phyloP scores from a whole-genome alignment of 495 filamentous ascomycete genomes.

The Collariella sp. region DNA sequence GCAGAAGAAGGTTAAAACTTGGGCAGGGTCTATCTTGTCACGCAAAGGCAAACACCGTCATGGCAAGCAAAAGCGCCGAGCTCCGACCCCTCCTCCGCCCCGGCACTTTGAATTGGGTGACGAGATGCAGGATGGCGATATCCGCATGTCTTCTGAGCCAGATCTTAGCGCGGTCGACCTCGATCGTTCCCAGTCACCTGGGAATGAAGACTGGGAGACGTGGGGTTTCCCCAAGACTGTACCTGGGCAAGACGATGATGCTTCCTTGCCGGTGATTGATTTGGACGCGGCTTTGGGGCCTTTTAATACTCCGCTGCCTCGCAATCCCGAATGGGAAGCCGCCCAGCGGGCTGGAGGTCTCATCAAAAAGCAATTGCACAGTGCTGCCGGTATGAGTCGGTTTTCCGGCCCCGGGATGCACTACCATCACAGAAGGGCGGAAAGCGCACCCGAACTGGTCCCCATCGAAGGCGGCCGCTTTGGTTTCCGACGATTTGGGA shows the following conservation, averaged over 20 bases:
- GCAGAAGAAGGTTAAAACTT: conserved; percentile 70
- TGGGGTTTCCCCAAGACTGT: conserved; percentile 16
- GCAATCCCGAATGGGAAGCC: conserved; percentile 48
- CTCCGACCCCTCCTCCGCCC: conserved; percentile 35
- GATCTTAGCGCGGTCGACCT: conserved; percentile 22
- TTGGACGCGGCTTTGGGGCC: conserved; percentile 92
- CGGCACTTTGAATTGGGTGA: conserved; percentile 15
- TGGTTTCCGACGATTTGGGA: conserved; percentile 49
- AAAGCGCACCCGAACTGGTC: conserved; percentile 84
- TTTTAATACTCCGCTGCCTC: conserved; percentile 69
- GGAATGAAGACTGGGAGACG: conserved; percentile 14
- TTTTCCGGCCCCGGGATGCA: conserved; percentile 78
- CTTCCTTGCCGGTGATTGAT: conserved; percentile 75
- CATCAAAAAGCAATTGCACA: conserved; percentile 76
- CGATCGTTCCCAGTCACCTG: conserved; percentile 20
- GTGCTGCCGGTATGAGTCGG: conserved; percentile 66
- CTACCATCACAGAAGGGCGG: conserved; percentile 81
- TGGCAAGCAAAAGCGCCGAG: conserved; percentile 35
- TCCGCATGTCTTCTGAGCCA: conserved; percentile 16
- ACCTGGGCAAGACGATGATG: conserved; percentile 42
- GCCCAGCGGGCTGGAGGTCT: conserved; percentile 50
- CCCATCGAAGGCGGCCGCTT: conserved; percentile 65
- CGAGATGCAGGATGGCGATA: conserved; percentile 14
- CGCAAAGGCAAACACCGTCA: conserved; percentile 48
- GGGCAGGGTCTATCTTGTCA: conserved; percentile 69